Base-by-base conservation (phyloP, 2,329 filamentous ascomycete species). In the Neodidymelliopsis sp. region DNA sequence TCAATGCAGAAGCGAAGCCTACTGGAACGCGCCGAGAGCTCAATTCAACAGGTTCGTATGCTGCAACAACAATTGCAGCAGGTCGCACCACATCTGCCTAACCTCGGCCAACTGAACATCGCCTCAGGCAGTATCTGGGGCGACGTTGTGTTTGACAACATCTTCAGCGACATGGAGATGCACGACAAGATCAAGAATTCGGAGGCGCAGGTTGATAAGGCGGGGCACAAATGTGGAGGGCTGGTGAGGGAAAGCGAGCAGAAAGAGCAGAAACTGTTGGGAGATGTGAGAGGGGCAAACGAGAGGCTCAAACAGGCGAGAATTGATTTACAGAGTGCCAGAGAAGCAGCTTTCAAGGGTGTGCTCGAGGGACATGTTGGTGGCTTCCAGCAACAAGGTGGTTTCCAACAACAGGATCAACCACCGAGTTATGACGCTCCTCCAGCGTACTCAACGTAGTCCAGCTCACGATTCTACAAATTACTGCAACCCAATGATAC, bases 141-240 rank as follows among this genome's bases (percentile, higher is more conserved):
- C 6, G 80, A 83, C 50, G 71, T 83, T 2, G 71, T 83, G n/a
- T 82, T 83, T 56, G 79, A 83, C 57, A 82, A 81, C 38, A 75
- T 82, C 48, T 80, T 81, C 57, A 75, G 73, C 7, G 80, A 83
- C 48, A 75, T 79, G 70, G 73, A 74, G 2, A 81, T 82, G 63
- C 79, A 80, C 52, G 72, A 80, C 10, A 75, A 81, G 63, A 79
- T 84, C 50, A 77, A 80, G 57, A 62, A 71, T 12, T 77, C 74
- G 3, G 67, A 72, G 29, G 43, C 42, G 19, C 71, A 77, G 42
- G 49, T 70, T 6, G 49, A 63, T 11, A 39, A 38, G 2, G 68
- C 60, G 16, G 46, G 54, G 2, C 42, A 57, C 11, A 54, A 43
- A 15, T 60, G 61, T 49, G 67, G 76, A 2, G 56, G 73, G 6